Conservation (phyloP, 1,284 basidiomycete species). For the Tylopilus orsonianus region DNA sequence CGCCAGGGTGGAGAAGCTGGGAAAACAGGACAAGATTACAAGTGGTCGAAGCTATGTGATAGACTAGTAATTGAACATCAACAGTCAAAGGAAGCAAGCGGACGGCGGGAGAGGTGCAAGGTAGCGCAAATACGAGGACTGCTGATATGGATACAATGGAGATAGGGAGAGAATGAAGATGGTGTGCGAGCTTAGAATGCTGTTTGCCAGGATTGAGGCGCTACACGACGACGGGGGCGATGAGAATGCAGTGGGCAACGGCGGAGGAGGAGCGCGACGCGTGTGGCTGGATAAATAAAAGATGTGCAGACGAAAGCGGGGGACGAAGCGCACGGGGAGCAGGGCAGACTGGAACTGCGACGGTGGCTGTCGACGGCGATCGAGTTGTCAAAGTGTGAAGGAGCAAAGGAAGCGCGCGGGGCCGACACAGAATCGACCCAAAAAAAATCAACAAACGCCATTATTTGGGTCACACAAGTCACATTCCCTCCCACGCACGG, state of each 20-base stretch:
- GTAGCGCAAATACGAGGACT: slow-evolving; percentile 33
- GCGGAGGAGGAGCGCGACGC: slow-evolving; percentile 37
- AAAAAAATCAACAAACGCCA: slow-evolving; percentile 41
- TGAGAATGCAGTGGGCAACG: slow-evolving; percentile 21
- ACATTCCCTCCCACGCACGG: slow-evolving; percentile 41
- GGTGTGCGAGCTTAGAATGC: slow-evolving; percentile 27
- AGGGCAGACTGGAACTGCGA: slow-evolving; percentile 30
- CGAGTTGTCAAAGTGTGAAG: slow-evolving; percentile 43
- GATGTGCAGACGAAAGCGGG: slow-evolving; percentile 22
- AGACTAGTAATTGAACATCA: slow-evolving; percentile 38
- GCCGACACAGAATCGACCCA: slow-evolving; percentile 42
- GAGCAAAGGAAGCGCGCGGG: slow-evolving; percentile 46
- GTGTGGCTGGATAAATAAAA: slow-evolving; percentile 38
- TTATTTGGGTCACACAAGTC: slow-evolving; percentile 41
- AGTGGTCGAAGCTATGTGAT: slow-evolving; percentile 30
- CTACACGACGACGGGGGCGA: slow-evolving; percentile 22
- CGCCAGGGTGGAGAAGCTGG: slow-evolving; percentile 60
- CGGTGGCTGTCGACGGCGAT: slow-evolving; percentile 37
- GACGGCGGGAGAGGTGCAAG: slow-evolving; percentile 19
- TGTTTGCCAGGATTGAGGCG: slow-evolving; percentile 15
- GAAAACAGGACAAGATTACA: slow-evolving; percentile 30
- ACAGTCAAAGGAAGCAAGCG: slow-evolving; percentile 33
- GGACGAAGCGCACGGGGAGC: slow-evolving; percentile 25
- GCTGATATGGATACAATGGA: slow-evolving; percentile 40
- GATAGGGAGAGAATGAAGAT: slow-evolving; percentile 25